Evolutionary conservation across 495 filamentous ascomycete species (phyloP), one percentile per base, ranked within the genome.

Genomic region (Penicillium manginii): DNA sequence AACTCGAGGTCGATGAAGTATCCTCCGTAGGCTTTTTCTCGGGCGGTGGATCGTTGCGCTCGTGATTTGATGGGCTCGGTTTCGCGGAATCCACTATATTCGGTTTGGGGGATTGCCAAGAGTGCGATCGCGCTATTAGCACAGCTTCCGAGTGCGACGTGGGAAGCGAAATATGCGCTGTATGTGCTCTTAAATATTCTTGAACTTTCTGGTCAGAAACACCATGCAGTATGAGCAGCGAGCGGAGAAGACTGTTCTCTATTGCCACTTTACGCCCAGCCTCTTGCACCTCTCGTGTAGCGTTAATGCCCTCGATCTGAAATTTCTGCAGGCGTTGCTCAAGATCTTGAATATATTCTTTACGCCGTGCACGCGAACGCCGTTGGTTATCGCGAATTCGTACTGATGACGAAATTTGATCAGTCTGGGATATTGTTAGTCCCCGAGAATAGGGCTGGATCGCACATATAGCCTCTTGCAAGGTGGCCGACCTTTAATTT

Each of bases 321-420:
- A 77, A 88, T 32, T 74, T 59, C 33, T 79, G 79, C 52, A 87
- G 66, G 52, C 82, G 83, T 35, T 74, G 59, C 69, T 91, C 87
- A 33, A 91, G 79, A 26, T 85, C 80, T 48, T 82, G 70, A 14
- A 90, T 68, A 64, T 91, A 90, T 65, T 91, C 86, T 74, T 87
- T 90, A 50, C 84, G 80, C 17, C 86, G 79, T 32, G 86, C 87
- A 15, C 89, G 85, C 35, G 86, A 89, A 39, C 87, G 84, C 42
- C 88, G 80, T 64, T 91, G 89, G 73, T 91, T 91, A 50, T 91
- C 85, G 19, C 88, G 81, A 47, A 60, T 62, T 47, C 61, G 59
- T 47, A 26, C 50, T 29, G 51, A 50, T 49, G 59, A 62, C 26
- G 54, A 52, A 18, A 35, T 39, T 52, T 52, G 32, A 37, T 52